Evolutionary conservation across 495 filamentous ascomycete genomes (phyloP), one percentile per base, ranked within the genome.

Genomic region (Sphaerosporella brunnea): DNA sequence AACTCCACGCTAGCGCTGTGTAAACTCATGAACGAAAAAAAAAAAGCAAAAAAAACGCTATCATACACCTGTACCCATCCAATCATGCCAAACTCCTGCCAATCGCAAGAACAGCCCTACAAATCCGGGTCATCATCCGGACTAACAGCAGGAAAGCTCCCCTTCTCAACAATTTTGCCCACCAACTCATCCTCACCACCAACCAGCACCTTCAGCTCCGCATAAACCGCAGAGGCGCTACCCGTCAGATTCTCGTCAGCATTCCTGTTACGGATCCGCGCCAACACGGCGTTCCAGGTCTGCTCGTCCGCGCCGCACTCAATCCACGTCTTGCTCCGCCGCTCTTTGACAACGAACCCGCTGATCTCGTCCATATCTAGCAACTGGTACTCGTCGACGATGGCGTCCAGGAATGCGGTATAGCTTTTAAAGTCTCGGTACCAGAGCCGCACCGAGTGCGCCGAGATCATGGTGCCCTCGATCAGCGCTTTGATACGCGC

Each of bases 391-490:
- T 43, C 40, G 13, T 24, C 21, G 8, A 43, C 40, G 13, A 43
- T n/a, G 11, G 13, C 13, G 20, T 26, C 21, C 21, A 43, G 23
- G 13, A 43, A 43, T 18, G 40, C 40, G 8, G 11, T 11, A 3
- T 18, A 2, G 9, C 20, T 1, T 11, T 5, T 23, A 25, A 43
- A 43, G 20, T 43, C 40, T 11, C 40, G 3, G 26, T 43, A 43
- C 40, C 40, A 43, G 9, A 43, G 40, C 40, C 40, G 40, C 7
- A 43, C 26, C 21, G 40, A 25, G 20, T 43, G 40, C 23, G 40
- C 40, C 13, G 40, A 1, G 20, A 43, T 43, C 21, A 26, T 26
- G 20, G 20, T 11, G 20, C 21, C 40, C 1, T 11, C 11, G 19
- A 43, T 26, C 18, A 43, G 10, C 21, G 40, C 20, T 18, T 43